A percentile compares a stretch with the other conserved stretches of the same genome.
Conservation (phyloP, 371 early-diverging fungal species). For the Sporodiniella umbellata region DNA sequence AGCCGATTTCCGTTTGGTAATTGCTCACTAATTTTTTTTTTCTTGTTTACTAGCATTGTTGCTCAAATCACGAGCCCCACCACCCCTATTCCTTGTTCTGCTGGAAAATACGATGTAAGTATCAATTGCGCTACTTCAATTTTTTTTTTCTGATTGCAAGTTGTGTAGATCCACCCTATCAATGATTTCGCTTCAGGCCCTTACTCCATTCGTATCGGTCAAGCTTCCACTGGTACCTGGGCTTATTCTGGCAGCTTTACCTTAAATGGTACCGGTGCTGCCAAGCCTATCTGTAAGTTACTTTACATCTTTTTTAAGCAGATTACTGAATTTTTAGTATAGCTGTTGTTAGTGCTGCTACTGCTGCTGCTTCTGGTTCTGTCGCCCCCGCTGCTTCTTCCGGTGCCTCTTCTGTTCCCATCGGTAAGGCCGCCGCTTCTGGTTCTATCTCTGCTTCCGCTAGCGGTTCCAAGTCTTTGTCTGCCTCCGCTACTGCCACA, state of each 20-base stretch:
- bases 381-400: constrained; percentile 13
- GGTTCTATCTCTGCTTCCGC: constrained; percentile 17
- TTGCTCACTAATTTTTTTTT: not conserved
- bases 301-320: not conserved
- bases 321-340: not conserved
- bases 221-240: constrained; percentile 29
- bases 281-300: constrained; percentile 35
- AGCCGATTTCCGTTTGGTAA: not conserved
- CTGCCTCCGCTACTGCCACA: constrained; percentile 19
- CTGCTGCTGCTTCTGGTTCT: constrained; percentile 14
- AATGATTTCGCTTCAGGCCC: constrained; percentile 42
- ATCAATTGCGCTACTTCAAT: too few species aligned
- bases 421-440: constrained; percentile 17
- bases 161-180: constrained; percentile 39
- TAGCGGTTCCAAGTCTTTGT: constrained; percentile 5
- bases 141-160: not conserved
- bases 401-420: constrained; percentile 2
- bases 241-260: constrained; percentile 42
- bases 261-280: constrained; percentile 38
- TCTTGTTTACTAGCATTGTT: constrained; percentile 16
- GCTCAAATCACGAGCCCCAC: constrained; percentile 25
- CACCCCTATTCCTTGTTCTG: constrained; percentile 21
- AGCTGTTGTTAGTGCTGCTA: constrained; percentile 8
- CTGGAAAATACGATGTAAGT: constrained; percentile 25
- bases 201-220: constrained; percentile 50